Evolutionary conservation across 108 stramenopile species (phyloP).

Genomic region (Pseudonitzschia multiseries): DNA sequence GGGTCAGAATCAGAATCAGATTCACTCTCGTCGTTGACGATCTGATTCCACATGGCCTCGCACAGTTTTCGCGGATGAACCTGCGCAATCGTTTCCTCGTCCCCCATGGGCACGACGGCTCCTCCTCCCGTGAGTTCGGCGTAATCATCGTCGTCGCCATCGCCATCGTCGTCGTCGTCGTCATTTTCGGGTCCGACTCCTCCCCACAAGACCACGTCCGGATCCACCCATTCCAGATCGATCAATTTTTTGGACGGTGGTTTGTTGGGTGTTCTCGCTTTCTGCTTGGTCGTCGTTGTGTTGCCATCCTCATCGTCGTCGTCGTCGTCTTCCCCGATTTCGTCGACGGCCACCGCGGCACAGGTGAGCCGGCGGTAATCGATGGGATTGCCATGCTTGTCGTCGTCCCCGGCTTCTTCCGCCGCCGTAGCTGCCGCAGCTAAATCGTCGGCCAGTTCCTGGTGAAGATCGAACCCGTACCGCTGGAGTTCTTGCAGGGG

Average conservation of each 20-base stretch:
- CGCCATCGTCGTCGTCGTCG: too few species aligned
- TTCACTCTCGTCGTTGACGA: not conserved
- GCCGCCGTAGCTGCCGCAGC: conserved; percentile 15
- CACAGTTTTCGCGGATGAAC: conserved; percentile 61
- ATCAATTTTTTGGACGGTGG: conserved; percentile 36
- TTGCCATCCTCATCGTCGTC: not conserved
- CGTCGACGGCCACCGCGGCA: conserved; percentile 42
- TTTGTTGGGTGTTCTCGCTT: not conserved
- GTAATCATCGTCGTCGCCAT: not conserved
- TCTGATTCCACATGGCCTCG: conserved; percentile 44
- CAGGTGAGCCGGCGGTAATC: conserved; percentile 65
- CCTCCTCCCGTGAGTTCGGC: not conserved
- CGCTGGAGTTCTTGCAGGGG: conserved; percentile 50
- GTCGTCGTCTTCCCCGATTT: not conserved
- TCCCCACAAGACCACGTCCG: conserved; percentile 32
- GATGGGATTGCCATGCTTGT: not conserved
- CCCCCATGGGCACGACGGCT: conserved; percentile 35
- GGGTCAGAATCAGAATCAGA: too few species aligned
- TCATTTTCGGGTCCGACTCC: not conserved
- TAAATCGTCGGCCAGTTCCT: conserved; percentile 61
- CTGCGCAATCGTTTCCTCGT: conserved; percentile 65
- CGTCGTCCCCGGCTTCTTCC: not conserved
- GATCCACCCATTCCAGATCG: conserved; percentile 52
- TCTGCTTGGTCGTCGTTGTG: not conserved
- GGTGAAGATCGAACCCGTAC: conserved; percentile 66